Evolutionary conservation across 202 grass and related monocot species (phyloP).

Genomic region (Musa balbisiana): DNA sequence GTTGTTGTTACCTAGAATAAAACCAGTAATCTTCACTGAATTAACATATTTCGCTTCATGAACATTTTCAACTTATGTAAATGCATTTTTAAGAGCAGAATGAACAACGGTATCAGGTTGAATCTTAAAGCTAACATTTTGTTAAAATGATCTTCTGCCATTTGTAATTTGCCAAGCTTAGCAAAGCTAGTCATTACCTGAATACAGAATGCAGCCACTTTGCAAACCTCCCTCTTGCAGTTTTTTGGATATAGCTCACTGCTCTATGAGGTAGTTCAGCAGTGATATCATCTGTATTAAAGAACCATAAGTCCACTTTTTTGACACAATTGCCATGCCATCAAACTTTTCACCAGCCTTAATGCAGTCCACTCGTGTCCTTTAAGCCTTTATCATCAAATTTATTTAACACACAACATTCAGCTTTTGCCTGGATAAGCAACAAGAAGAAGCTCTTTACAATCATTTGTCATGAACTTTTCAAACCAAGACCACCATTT

Average conservation of each 20-base stretch:
- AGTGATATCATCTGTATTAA: constrained; percentile 58
- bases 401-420: constrained; percentile 54
- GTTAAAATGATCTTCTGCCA: constrained; percentile 55
- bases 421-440: constrained; percentile 55
- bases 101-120: constrained; percentile 51
- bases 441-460: constrained; percentile 64
- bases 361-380: constrained; percentile 44
- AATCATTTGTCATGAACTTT: constrained; percentile 49
- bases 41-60: constrained; percentile 60
- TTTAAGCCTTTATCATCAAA: constrained; percentile 95
- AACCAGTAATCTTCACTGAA: constrained; percentile 63
- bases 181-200: constrained; percentile 56
- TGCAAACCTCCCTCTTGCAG: constrained; percentile 47
- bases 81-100: constrained; percentile 73
- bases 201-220: constrained; percentile 56
- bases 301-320: constrained; percentile 71
- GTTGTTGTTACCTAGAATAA: not conserved
- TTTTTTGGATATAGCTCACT: constrained; percentile 64
- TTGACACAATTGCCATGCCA: constrained; percentile 66
- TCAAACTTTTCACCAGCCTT: constrained; percentile 68
- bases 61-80: constrained; percentile 58
- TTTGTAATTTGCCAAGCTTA: constrained; percentile 44
- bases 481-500: constrained; percentile 75
- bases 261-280: constrained; percentile 52
- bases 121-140: constrained; percentile 64